Evolutionary conservation across 306 rosid species (phyloP), one percentile per base, ranked within the genome.

Genomic region (Begonia fuchsioides): DNA sequence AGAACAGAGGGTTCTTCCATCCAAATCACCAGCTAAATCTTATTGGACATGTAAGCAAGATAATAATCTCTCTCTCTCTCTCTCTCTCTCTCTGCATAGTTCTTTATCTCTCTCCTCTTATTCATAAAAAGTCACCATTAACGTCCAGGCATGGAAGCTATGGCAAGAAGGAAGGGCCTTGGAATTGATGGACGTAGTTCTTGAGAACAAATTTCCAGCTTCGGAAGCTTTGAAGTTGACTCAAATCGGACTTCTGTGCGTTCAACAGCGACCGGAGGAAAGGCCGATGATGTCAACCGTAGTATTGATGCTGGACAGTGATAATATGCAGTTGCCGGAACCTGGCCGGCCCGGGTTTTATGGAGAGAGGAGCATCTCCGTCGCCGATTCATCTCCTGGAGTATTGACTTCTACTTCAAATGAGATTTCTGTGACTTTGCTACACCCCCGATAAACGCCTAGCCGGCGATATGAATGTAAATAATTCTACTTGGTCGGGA

Each of bases 251-350:
- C 66, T 69, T 13, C 51, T 60, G 51, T 68, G 73, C 26, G 73
- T 47, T 32, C 58, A 71, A 44, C 59, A 60, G n/a, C 32, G 49
- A 5, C 32, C 44, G 1, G 72, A 65, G 18, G 76, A 65, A 16
- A 56, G 76, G 9, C 71, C 72, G 44, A 52, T 43, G 0, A 71
- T 60, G 71, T 47, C 64, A 14, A 40, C 68, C 13, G 76, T 70
- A 8, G 43, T 56, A 12, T 43, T 40, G 12, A 60, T 65, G 64
- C 56, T 70, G 44, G 63, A 59, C 13, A 44, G 44, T 38, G 72
- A 64, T 20, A 56, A 53, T 39, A 44, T 39, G 40, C 3, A 17
- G 19, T 13, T 71, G 32, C 61, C 65, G 12, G 32, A 47, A 16
- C 71, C 71, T 13, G 38, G 54, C 32, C 46, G 15, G 32, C 71